Conservation (phyloP, 1,139 yeast species). For the Pichia sp. region DNA sequence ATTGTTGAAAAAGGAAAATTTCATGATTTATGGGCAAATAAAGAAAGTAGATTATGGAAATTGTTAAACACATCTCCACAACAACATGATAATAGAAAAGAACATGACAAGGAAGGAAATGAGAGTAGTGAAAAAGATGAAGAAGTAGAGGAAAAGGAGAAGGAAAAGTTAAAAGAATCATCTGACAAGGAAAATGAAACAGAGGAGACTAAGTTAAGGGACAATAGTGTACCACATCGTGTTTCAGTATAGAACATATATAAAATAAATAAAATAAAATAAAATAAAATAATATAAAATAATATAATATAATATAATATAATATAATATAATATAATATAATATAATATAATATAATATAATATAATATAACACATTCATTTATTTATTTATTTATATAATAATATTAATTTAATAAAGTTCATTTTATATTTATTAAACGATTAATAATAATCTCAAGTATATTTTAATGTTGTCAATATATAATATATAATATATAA, state of each 20-base stretch:
- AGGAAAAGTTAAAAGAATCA: constrained; percentile 1
- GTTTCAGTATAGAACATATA: neutral
- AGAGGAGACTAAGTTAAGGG: constrained; percentile 7
- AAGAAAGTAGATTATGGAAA: constrained; percentile 63
- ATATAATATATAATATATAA: too few species aligned
- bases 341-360: too few species aligned
- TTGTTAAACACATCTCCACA: constrained; percentile 45
- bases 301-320: too few species aligned
- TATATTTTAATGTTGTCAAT: too few species aligned
- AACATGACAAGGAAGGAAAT: constrained; percentile 10
- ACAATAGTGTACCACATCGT: neutral
- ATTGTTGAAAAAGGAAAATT: constrained; percentile 86
- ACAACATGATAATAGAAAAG: constrained; percentile 4
- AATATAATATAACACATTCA: too few species aligned
- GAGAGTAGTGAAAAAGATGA: neutral
- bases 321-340: too few species aligned
- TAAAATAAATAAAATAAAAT: too few species aligned
- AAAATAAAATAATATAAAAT: too few species aligned
- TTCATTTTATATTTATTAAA: too few species aligned
- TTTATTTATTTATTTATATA: too few species aligned
- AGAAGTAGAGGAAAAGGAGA: neutral
- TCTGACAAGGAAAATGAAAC: constrained; percentile 3
- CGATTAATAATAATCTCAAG: too few species aligned
- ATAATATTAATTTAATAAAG: too few species aligned
- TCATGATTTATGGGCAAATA: constrained; percentile 51